Conservation (phyloP, 2,329 filamentous ascomycete species). For the Talaromyces amestolkiae region DNA sequence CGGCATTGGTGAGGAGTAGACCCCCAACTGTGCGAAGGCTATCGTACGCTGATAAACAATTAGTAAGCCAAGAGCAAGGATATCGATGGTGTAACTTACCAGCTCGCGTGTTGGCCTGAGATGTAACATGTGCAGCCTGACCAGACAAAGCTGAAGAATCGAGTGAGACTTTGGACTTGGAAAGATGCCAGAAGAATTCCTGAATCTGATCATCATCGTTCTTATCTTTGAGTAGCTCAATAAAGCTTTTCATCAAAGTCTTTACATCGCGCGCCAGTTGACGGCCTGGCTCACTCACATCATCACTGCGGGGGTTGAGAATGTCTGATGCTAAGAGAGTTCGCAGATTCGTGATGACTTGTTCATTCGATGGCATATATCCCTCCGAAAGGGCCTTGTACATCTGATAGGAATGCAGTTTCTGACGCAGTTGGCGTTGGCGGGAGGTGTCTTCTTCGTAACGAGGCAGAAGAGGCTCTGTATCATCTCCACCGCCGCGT, state of each 20-base stretch:
- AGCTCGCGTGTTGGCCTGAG: slow-evolving; percentile 68
- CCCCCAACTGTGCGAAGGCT: slow-evolving; percentile 80
- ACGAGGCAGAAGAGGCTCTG: slow-evolving; percentile 74
- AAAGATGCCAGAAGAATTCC: slow-evolving; percentile 83
- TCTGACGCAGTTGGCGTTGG: slow-evolving; percentile 77
- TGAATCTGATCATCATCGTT: slow-evolving; percentile 83
- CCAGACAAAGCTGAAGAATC: slow-evolving; percentile 63
- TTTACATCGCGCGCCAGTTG: slow-evolving; percentile 69
- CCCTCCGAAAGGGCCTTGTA: slow-evolving; percentile 74
- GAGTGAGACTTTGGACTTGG: slow-evolving; percentile 68
- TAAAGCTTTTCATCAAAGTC: slow-evolving; percentile 74
- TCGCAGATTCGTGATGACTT: slow-evolving; percentile 74
- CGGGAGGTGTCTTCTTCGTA: slow-evolving; percentile 72
- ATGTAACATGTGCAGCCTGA: slow-evolving; percentile 61
- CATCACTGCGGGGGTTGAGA: slow-evolving; percentile 70
- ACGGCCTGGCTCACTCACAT: slow-evolving; percentile 74
- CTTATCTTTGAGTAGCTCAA: slow-evolving; percentile 78
- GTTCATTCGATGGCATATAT: slow-evolving; percentile 89
- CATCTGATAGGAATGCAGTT: slow-evolving; percentile 93
- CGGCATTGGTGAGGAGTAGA: slow-evolving; percentile 82
- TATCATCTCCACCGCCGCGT: slow-evolving; percentile 55
- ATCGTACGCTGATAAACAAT: slow-evolving; percentile 61
- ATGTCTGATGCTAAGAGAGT: slow-evolving; percentile 74
- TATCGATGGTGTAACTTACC: slow-evolving; percentile 43
- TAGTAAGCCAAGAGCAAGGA: neutral